Percentiles rank a stretch among this genome's conserved stretches.
phyloP scores from a whole-genome alignment of 164 flowering plant genomes.

The Stephania yunnanensis region DNA sequence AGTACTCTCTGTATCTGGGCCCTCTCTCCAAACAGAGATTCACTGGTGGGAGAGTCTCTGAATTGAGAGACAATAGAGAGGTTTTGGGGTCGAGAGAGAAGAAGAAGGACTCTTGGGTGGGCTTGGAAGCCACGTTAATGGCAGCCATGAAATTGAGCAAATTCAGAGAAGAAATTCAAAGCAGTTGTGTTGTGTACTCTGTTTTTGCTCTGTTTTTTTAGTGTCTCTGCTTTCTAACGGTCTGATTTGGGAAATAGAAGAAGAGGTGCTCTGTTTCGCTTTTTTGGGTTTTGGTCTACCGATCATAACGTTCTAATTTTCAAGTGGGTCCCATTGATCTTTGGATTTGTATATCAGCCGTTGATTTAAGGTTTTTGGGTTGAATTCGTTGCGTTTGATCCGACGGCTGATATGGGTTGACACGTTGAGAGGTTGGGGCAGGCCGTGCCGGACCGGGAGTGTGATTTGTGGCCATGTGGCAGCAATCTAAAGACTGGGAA shows the following conservation, averaged over 20 bases:
- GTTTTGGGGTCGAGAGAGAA: conserved; percentile 33
- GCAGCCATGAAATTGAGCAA: conserved; percentile 27
- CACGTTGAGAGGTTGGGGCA: neutral
- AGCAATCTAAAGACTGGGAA: neutral
- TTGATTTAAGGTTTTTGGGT: neutral
- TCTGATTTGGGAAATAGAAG: neutral
- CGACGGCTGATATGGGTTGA: neutral
- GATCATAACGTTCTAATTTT: neutral
- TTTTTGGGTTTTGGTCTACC: neutral
- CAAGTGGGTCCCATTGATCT: neutral
- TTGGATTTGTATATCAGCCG: conserved; percentile 6
- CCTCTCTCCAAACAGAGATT: conserved; percentile 26
- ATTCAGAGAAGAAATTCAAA: neutral
- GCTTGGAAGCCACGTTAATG: conserved; percentile 14
- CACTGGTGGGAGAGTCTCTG: conserved; percentile 13
- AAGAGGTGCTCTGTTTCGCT: neutral
- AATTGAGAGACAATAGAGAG: conserved; percentile 37
- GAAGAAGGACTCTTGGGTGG: conserved; percentile 27
- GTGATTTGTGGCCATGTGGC: neutral
- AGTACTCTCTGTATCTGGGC: conserved; percentile 54
- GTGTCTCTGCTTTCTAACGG: neutral
- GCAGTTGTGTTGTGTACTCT: neutral
- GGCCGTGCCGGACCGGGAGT: neutral
- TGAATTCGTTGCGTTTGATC: neutral
- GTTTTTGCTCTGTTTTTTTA: neutral